Base-by-base conservation (phyloP, 2,329 filamentous ascomycete species). In the Drechslerella stenobrocha region DNA sequence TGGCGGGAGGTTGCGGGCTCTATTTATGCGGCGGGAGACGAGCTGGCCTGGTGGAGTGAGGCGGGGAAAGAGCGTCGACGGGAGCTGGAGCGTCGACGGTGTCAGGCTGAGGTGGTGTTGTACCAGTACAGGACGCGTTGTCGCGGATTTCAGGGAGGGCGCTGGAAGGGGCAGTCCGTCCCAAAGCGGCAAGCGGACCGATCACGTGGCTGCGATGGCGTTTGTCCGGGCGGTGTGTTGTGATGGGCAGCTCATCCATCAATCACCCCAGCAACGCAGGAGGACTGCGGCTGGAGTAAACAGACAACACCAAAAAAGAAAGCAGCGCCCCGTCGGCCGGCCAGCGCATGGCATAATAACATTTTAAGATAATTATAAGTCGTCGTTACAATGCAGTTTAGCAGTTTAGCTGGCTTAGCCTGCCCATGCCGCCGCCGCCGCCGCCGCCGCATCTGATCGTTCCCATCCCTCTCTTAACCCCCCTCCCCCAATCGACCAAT, bases 61-160 rank as follows among this genome's bases (percentile, higher is more conserved):
- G 52, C 52, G 46, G 59, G 52, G 34, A 18, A 15, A 46, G 32
- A 40, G n/a, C n/a, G 32, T 28, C 9, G 15, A 9, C 15, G 26
- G 34, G 42, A 51, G 15, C 15, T 37, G 34, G 42, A 51, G 44
- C 51, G 58, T 40, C 18, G 20, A 24, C 34, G 35, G 28, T 47
- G 44, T 47, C 52, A 57, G 59, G 51, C 59, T 45, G 59, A 34
- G 28, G 55, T 52, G 7, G 32, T 57, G 24, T 57, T n/a, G 37
- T 42, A 42, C 37, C n/a, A 8, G 8, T 11, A 15, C 34, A 11
- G 5, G 8, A 6, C 13, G 6, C 6, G 30, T 6, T 13, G 34
- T 4, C 18, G 37, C 15, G 37, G 3, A 20, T n/a, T n/a, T n/a
- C n/a, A n/a, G n/a, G n/a, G n/a, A n/a, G n/a, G n/a, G n/a, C n/a